Evolutionary conservation across 2,329 filamentous ascomycete genomes (phyloP).

Genomic region (Ascocoryne sarcoides): DNA sequence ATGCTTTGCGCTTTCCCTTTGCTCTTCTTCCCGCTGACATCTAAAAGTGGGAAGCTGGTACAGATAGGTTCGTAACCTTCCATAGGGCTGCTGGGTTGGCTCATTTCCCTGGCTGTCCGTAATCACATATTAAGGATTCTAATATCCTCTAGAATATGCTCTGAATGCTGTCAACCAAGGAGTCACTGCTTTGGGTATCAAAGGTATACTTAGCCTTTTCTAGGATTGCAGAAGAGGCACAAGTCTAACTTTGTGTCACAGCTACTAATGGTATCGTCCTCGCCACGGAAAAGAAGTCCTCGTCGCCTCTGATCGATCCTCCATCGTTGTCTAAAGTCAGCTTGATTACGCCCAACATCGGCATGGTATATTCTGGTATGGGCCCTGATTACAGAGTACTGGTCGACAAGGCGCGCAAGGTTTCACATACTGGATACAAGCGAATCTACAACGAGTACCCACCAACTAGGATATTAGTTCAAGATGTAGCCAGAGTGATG

Average conservation of each 20-base stretch:
- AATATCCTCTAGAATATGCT: slow-evolving; percentile 71
- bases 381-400: slow-evolving; percentile 96
- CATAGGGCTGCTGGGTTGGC: too few relatives aligned
- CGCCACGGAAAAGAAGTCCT: slow-evolving; percentile 98
- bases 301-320: slow-evolving; percentile 91
- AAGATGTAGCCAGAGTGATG: slow-evolving; percentile 96
- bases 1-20: neutral
- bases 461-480: slow-evolving; percentile 97
- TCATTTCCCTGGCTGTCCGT: too few relatives aligned
- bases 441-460: slow-evolving; percentile 99
- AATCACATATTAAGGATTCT: too few relatives aligned
- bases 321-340: slow-evolving; percentile 95
- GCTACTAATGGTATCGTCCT: slow-evolving; percentile 98
- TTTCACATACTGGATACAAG: slow-evolving; percentile 97
- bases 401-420: slow-evolving; percentile 95
- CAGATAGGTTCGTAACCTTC: slow-evolving; percentile 67
- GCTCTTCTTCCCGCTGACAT: neutral
- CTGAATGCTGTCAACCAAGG: slow-evolving; percentile 98
- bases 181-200: slow-evolving; percentile 96
- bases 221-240: neutral
- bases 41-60: slow-evolving; percentile 84
- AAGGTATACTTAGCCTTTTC: slow-evolving; percentile 55
- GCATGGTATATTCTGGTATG: slow-evolving; percentile 99
- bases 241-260: slow-evolving; percentile 30
- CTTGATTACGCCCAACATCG: slow-evolving; percentile 96